phyloP scores from a whole-genome alignment of 371 early-diverging fungal species.

The Mucor racemosus region DNA sequence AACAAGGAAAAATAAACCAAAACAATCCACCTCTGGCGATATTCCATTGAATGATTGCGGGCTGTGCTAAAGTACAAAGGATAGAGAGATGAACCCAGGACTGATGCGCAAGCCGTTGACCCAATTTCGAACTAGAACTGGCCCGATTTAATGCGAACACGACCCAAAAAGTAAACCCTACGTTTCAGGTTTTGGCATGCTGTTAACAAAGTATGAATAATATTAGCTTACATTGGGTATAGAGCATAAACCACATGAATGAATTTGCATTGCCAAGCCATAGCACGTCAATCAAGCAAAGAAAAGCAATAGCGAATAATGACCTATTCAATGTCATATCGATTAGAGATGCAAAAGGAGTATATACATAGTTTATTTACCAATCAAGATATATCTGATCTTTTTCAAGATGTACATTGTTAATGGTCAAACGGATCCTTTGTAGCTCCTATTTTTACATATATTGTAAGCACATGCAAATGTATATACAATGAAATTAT shows the following conservation, averaged over 20 bases:
- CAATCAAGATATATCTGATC: conserved; percentile 8
- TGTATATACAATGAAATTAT: neutral
- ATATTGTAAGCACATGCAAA: neutral
- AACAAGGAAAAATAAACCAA: conserved; percentile 42
- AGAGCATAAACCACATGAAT: conserved; percentile 9
- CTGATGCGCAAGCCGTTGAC: conserved; percentile 19
- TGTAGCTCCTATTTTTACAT: conserved; percentile 12
- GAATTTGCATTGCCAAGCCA: neutral
- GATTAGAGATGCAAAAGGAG: no score
- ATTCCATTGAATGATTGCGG: conserved; percentile 31
- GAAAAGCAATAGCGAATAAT: neutral
- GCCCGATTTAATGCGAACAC: neutral
- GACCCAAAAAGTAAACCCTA: conserved; percentile 25
- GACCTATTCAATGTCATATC: neutral
- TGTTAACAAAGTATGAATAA: no score
- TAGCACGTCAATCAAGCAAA: neutral
- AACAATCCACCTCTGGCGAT: conserved; percentile 32
- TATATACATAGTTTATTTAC: neutral
- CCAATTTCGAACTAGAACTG: neutral
- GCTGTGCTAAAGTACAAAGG: conserved; percentile 31
- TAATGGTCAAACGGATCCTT: neutral
- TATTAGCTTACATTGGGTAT: conserved; percentile 9
- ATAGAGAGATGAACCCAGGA: conserved; percentile 36
- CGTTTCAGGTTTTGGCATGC: neutral
- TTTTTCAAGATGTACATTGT: neutral